Evolutionary conservation across 1,284 basidiomycete genomes (phyloP), one percentile per base, ranked within the genome.

Genomic region (Puccinia polysora): DNA sequence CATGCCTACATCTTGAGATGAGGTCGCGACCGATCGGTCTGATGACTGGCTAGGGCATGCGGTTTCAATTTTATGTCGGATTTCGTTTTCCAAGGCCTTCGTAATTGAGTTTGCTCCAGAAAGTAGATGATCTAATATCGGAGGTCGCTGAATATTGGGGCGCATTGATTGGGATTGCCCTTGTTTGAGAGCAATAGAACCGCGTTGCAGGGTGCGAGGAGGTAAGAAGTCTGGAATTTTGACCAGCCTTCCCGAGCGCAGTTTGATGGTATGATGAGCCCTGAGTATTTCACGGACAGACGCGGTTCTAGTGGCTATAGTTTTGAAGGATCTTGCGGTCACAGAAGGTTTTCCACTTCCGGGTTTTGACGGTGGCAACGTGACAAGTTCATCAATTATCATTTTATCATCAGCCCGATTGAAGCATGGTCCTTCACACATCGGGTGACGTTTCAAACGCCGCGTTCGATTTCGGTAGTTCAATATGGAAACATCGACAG

Each of bases 91-190:
- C 32, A 70, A 15, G 25, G 15, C 56, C 50, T 70, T 58, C 30
- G 58, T 70, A 3, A 60, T 62, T 30, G 56, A 47, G n/a, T 70
- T 70, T 8, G 62, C 52, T 36, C 68, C 68, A 18, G 47, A 40
- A 38, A 70, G 1, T 14, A 70, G 56, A 25, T 68, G 47, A 12
- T 34, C 47, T 20, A 15, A 12, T 23, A 45, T 25, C 36, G 25
- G 5, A 28, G 20, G 36, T 49, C 23, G 14, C 28, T 6, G 2
- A 18, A 30, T 28, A 45, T 14, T 23, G 28, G 18, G 10, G 32
- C 7, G 56, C 25, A 40, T 28, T 20, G 25, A 65, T 20, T 36
- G 20, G 23, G 56, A 49, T 38, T 18, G 40, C n/a, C n/a, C n/a
- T n/a, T n/a, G n/a, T n/a, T n/a, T n/a, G n/a, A n/a, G n/a, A n/a